Base-by-base conservation (phyloP, 2,329 filamentous ascomycete genomes). In the Chalaropsis ovoidea region DNA sequence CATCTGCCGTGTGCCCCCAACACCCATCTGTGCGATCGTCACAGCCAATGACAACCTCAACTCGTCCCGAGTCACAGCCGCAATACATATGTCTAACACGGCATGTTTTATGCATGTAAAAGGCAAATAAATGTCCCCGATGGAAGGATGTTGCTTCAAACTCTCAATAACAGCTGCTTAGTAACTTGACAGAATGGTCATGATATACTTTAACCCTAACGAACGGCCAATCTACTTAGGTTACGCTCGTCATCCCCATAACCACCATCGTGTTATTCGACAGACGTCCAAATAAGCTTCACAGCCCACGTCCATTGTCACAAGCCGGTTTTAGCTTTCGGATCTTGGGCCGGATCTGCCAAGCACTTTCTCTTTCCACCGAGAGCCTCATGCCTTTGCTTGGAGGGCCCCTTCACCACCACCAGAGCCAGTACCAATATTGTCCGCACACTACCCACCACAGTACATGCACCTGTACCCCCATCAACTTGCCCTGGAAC, bases 231-330 rank as follows among this genome's bases (percentile, higher is more conserved):
- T 1, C 4, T 39, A 27, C n/a, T 52, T 31, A 1, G n/a, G 31
- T 35, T 35, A 41, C 13, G n/a, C 17, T 41, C 19, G 8, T 27
- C 8, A 10, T 52, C 19, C 2, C 22, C 6, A 27, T 17, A 11
- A 19, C n/a, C 22, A 24, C 19, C 52, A 27, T 8, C 31, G 2
- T 61, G 15, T 63, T 63, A 56, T 15, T 54, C 17, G 39, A 10
- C 5, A 22, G 42, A 47, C 52, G 54, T 65, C 54, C 3, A 52
- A 60, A 61, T 61, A 65, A 65, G 13, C 54, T 65, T 61, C 42
- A 27, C 15, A 39, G 27, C 15, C 31, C 1, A 10, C 8, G 5
- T 8, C 35, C 35, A 39, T 10, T 39, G 35, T 58, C n/a, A 52
- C 11, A 5, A 52, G 22, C 22, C 11, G 47, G 27, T 35, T 5